These are phyloP conservation scores for Melanopsichium pennsylvanicum DNA, from an alignment of 1,284 basidiomycete genomes.

Conservation along the genomic window DNA sequence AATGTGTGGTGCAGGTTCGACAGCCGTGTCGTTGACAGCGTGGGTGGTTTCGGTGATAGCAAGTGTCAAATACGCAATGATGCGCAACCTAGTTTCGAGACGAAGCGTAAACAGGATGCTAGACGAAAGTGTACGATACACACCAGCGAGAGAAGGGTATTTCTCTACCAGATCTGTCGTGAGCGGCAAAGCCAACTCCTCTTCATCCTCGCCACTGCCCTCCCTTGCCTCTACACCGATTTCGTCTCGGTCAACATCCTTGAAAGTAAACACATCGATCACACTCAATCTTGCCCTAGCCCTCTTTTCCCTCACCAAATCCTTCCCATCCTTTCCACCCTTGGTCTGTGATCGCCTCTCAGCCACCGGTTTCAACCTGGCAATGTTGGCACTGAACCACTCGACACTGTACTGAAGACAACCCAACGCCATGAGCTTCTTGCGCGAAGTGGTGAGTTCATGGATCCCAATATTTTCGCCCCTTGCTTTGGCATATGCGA, in stretches of 20 bases:
- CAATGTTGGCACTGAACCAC: conserved; percentile 53
- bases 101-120: conserved; percentile 87
- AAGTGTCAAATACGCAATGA: conserved; percentile 81
- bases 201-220: background rate
- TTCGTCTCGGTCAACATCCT: background rate
- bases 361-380: conserved; percentile 49
- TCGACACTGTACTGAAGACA: conserved; percentile 79
- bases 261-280: conserved; percentile 9
- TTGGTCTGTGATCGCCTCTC: conserved; percentile 67
- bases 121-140: conserved; percentile 85
- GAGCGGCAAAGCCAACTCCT: conserved; percentile 49
- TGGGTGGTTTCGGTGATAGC: conserved; percentile 76
- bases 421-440: conserved; percentile 80
- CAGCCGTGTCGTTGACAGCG: conserved; percentile 71
- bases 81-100: conserved; percentile 85
- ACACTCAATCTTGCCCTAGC: conserved; percentile 39
- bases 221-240: background rate
- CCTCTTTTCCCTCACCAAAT: conserved; percentile 4
- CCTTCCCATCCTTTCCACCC: background rate
- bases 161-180: conserved; percentile 26
- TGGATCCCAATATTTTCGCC: conserved; percentile 26
- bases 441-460: conserved; percentile 78
- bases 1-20: conserved; percentile 89
- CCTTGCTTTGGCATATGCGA: conserved; percentile 22
- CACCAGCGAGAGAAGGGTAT: conserved; percentile 80